Base-by-base conservation (phyloP, 768 basidiomycete species). In the Russula sp. region DNA sequence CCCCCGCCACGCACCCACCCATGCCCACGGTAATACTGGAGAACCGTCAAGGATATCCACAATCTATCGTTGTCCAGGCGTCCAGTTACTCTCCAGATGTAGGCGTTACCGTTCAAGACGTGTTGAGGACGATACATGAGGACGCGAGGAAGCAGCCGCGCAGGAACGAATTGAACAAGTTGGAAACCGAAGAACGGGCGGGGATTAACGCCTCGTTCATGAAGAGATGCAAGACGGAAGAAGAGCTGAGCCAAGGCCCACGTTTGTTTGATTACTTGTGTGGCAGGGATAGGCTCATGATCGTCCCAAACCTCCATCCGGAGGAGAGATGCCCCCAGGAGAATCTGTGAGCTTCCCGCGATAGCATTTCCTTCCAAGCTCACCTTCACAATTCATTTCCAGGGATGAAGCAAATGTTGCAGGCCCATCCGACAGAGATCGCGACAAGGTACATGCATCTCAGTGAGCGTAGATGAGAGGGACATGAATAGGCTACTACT, bases 21-120 rank as follows among this genome's bases (percentile, higher is more conserved):
- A 42, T 55, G 11, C 47, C 1, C 34, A 22, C 48, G 6, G 11
- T 64, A 14, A 42, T 13, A 11, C 58, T 64, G 6, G 58, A 64
- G 58, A 59, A 55, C 34, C 20, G 27, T 6, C 63, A 59, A 55
- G 62, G 57, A 4, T 58, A 59, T 45, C 63, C 63, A 6, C 53
- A 49, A 31, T 4, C 4, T 0, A 60, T 64, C 22, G 20, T 7
- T 6, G n/a, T 64, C 9, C 40, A 27, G 13, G 18, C 58, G 6
- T 60, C 58, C 7, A 32, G 14, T 10, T 22, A 49, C 37, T 27
- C 32, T 44, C 40, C 47, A 7, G 52, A 18, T 40, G n/a, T 35
- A 1, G 57, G 47, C 6, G 9, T 60, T 32, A 55, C 63, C 1
- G 63, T 60, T 18, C 47, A 50, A 32, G 63, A 64, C 13, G 57